Base-by-base conservation (phyloP, 2,329 filamentous ascomycete genomes). In the Trichophaea hybrida region DNA sequence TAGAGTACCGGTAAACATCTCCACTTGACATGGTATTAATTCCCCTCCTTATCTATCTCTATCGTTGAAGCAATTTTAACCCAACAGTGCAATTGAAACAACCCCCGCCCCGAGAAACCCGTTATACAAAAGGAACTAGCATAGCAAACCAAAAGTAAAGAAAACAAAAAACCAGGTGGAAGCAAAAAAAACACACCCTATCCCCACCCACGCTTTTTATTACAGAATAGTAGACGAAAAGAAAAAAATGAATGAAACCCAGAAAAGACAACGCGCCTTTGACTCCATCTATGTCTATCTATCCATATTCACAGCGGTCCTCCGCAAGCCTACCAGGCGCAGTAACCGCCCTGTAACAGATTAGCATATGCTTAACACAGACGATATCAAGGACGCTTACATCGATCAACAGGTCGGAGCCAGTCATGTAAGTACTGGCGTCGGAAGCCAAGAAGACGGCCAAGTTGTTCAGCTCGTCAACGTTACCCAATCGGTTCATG, bases 371-470 rank as follows among this genome's bases (percentile, higher is more conserved):
- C 13, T 15, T 15, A 49, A 24, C 24, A n/a, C 15, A 24, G 13
- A 49, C 15, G 17, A 17, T n/a, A 24, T 8, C 38, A 43, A 24
- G 13, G n/a, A 37, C 37, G 37, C 63, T 46, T 64, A 64, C 83
- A 69, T 87, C 84, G 63, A 85, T 85, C 70, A 83, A 74, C 72
- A 83, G 78, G 75, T 88, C 85, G 70, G 79, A 78, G 56, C 86
- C 86, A 38, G 86, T 90, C 84, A 89, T 86, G 75, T 86, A 90
- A 67, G 76, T 75, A 44, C 80, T 84, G 6, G 84, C 79, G 69
- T 88, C 85, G 5, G 81, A 85, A 31, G 84, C 84, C 33, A 90
- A 77, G 77, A 85, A 88, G 66, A 89, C 81, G 65, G 83, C 85
- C 43, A 88, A 78, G 60, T 84, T 84, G 74, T 89, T 89, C 65